phyloP scores from a whole-genome alignment of 768 basidiomycete species.

The Suillus discolor region DNA sequence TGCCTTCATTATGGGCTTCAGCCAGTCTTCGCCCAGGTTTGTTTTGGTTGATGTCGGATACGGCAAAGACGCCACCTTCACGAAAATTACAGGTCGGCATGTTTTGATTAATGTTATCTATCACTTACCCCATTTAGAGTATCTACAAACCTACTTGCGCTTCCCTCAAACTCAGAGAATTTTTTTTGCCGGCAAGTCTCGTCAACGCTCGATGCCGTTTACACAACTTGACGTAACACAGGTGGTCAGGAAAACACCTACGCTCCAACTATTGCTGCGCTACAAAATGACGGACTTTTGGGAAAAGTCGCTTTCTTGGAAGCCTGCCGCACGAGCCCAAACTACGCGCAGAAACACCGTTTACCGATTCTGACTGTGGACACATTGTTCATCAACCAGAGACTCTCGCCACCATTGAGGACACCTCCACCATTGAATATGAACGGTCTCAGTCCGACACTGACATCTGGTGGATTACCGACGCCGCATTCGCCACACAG shows the following conservation, averaged over 20 bases:
- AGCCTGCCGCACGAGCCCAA: constrained; percentile 44
- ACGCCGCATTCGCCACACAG: constrained; percentile 65
- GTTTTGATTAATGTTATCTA: constrained; percentile 1
- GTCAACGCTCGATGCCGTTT: neutral
- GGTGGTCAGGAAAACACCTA: constrained; percentile 62
- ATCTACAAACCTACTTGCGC: constrained; percentile 67
- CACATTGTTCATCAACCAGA: constrained; percentile 44
- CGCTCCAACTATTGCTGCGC: constrained; percentile 52
- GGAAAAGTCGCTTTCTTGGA: constrained; percentile 69
- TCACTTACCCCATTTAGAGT: constrained; percentile 46
- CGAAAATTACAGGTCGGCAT: constrained; percentile 68
- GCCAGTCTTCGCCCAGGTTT: constrained; percentile 74
- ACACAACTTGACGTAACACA: constrained; percentile 27
- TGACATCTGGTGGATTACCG: constrained; percentile 62
- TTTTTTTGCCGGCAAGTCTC: constrained; percentile 65
- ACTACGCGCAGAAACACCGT: constrained; percentile 48
- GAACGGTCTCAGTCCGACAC: constrained; percentile 39
- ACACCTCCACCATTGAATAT: constrained; percentile 52
- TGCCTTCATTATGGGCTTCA: constrained; percentile 72
- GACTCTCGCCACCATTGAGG: constrained; percentile 32
- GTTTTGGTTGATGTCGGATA: constrained; percentile 68
- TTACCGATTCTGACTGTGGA: constrained; percentile 58
- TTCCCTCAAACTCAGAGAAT: constrained; percentile 76
- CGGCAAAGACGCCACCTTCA: constrained; percentile 59
- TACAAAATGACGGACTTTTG: constrained; percentile 63